Conservation (phyloP, 1,284 basidiomycete genomes). For the Kalmanozyma brasiliensis region DNA sequence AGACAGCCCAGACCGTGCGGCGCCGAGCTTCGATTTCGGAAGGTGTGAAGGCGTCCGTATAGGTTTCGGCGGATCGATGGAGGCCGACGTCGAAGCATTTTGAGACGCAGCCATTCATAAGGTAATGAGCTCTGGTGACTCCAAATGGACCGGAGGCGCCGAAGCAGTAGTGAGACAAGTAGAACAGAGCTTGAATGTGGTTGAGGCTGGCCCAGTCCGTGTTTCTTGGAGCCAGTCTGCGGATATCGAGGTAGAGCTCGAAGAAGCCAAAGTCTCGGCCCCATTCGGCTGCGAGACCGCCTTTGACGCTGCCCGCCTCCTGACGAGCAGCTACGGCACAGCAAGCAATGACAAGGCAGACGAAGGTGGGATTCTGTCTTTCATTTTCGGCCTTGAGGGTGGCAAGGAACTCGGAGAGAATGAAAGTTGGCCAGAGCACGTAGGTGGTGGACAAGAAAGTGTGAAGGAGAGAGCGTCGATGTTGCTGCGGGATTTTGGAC, state of each 20-base stretch:
- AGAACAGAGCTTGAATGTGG: conserved; percentile 51
- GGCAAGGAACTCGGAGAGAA: conserved; percentile 45
- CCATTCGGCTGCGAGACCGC: conserved; percentile 47
- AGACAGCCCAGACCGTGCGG: conserved; percentile 48
- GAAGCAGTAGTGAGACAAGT: conserved; percentile 50
- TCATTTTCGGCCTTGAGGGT: conserved; percentile 41
- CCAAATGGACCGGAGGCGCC: conserved; percentile 47
- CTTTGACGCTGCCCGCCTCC: conserved; percentile 48
- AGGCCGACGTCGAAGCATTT: conserved; percentile 53
- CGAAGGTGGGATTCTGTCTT: conserved; percentile 38
- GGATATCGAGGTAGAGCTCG: conserved; percentile 49
- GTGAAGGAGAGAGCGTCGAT: conserved; percentile 44
- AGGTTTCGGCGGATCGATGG: conserved; percentile 49
- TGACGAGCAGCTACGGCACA: conserved; percentile 47
- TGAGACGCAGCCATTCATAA: conserved; percentile 50
- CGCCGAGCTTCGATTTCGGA: conserved; percentile 50
- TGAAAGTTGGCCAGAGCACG: conserved; percentile 50
- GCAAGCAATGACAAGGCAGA: conserved; percentile 47
- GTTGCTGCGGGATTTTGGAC: conserved; percentile 45
- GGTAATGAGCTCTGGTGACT: conserved; percentile 43
- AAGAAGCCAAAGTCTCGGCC: conserved; percentile 43
- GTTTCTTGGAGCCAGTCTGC: conserved; percentile 34
- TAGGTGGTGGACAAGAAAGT: conserved; percentile 51
- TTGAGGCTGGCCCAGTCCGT: conserved; percentile 51
- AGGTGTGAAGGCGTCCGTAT: conserved; percentile 45